Conservation (phyloP, 441 rosid genomes). For the Euphorbia schlechtendalii region DNA sequence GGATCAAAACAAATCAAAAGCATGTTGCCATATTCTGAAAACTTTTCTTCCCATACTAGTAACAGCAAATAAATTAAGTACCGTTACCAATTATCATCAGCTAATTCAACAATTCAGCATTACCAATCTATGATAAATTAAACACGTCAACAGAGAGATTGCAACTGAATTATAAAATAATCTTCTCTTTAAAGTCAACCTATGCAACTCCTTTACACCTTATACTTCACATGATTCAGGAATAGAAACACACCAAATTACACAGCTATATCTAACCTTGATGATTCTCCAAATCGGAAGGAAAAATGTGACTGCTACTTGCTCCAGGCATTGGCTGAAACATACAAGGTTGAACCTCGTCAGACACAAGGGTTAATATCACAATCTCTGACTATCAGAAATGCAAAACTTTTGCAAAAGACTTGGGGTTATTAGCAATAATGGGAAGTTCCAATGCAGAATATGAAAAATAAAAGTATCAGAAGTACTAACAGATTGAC, state of each 20-base stretch:
- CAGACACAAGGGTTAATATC: not conserved
- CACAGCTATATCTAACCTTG: constrained; percentile 52
- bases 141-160: no score
- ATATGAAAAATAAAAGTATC: not conserved
- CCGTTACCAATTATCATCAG: not conserved
- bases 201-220: not conserved
- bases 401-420: not conserved
- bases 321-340: constrained; percentile 61
- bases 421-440: no score
- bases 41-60: not conserved
- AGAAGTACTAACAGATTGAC: constrained; percentile 33
- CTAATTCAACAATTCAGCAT: not conserved
- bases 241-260: constrained; percentile 11
- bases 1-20: not conserved
- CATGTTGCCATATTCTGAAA: not conserved
- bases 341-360: not conserved
- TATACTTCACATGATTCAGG: not conserved
- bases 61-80: not conserved
- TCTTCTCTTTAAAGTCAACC: not conserved
- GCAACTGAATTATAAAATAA: no score
- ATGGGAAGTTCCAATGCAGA: not conserved
- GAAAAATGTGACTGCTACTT: constrained; percentile 52
- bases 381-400: not conserved
- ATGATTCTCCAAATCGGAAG: constrained; percentile 43
- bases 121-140: not conserved